Percentiles rank a stretch among this genome's conserved stretches.
These are phyloP conservation scores for Oryza meyeriana DNA, from an alignment of 176 grass and related monocot genomes.

Conservation along the genomic window DNA sequence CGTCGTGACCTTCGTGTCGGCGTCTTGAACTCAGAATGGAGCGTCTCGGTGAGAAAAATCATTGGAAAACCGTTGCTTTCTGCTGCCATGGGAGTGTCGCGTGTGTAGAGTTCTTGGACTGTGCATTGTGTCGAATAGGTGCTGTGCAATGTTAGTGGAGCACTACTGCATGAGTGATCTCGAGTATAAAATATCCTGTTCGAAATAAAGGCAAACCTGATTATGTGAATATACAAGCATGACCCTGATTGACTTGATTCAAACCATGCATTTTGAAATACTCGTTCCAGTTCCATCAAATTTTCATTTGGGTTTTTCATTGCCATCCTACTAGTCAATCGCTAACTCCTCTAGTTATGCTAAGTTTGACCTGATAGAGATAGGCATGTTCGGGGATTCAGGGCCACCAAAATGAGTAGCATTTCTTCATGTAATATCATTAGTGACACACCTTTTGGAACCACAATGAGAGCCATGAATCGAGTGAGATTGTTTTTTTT, in stretches of 20 bases:
- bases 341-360: neutral
- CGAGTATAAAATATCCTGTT: neutral
- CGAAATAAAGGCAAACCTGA: neutral
- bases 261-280: neutral
- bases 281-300: neutral
- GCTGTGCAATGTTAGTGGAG: neutral
- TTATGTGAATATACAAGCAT: neutral
- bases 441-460: neutral
- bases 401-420: neutral
- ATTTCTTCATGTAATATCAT: neutral
- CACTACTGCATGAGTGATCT: neutral
- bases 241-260: neutral
- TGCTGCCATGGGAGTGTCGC: neutral
- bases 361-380: neutral
- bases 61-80: neutral
- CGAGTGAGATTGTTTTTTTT: too few relatives aligned
- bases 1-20: neutral
- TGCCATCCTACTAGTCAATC: neutral
- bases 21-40: too few relatives aligned
- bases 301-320: neutral
- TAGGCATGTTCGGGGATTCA: neutral
- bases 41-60: neutral
- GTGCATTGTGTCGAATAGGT: constrained; percentile 29
- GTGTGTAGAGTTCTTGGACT: neutral
- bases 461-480: neutral